Evolutionary conservation across 441 rosid genomes (phyloP), one percentile per base, ranked within the genome.

Genomic region (Monsonia emarginata): DNA sequence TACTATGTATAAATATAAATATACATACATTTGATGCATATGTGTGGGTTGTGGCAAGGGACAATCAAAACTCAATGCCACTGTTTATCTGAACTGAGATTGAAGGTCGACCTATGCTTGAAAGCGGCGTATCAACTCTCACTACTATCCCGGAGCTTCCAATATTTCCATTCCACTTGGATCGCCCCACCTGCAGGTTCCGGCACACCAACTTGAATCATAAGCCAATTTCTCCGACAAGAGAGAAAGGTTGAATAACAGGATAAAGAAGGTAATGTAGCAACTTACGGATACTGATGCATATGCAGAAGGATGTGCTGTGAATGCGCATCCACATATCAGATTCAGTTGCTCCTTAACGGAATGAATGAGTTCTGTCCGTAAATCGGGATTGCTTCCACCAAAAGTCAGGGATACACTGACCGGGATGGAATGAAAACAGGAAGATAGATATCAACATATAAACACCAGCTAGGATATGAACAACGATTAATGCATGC

Each of bases 301-400:
- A 87, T 80, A 88, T 1, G 86, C 77, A 0, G 97, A 90, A 78
- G 97, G 97, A 69, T 86, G 84, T 6, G 85, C 61, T 60, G 71
- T 78, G 8, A 75, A 61, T 24, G 91, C 75, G 63, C 85, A 90
- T 65, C 98, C 97, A 38, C 85, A 93, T 13, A 90, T 86, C 76
- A 90, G 73, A 78, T 81, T 93, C 50, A 90, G 73, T 72, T 85
- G 72, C 79, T 93, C 92, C 70, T 80, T 90, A 78, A 88, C 80
- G 0, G 91, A 86, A 80, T 93, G 98, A 71, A 84, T 81, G 59
- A 88, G 77, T 79, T 93, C 96, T 0, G 93, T 81, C 19, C 72
- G 78, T 77, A 83, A 59, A 64, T 97, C 98, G 0, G 97, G 93
- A 80, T 84, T 93, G 83, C 86, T 88, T 83, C 98, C 98, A 34